These are phyloP conservation scores for Fusarium ramigenum DNA, from an alignment of 2,329 filamentous ascomycete genomes.

Conservation along the genomic window DNA sequence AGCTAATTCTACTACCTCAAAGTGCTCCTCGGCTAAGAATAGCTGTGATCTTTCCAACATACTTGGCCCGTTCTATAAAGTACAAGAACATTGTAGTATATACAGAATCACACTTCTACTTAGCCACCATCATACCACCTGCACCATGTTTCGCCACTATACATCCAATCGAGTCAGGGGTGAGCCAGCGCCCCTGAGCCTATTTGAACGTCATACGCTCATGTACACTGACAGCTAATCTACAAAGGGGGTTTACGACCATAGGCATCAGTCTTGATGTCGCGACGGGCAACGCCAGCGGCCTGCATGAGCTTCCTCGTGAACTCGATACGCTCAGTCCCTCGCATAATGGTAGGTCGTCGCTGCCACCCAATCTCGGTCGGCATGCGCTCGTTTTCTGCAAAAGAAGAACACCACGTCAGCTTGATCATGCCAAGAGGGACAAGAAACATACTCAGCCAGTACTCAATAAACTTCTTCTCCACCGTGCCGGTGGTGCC, in stretches of 20 bases:
- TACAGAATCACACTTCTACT: too few relatives aligned
- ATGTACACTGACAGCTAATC: fast-evolving
- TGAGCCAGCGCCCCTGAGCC: not conserved
- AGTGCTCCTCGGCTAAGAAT: too few relatives aligned
- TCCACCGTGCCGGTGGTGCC: slow-evolving; percentile 9
- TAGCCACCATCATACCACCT: too few relatives aligned
- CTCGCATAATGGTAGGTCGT: not conserved
- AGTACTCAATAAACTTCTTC: slow-evolving; percentile 12
- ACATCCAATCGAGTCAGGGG: fast-evolving
- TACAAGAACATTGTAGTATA: too few relatives aligned
- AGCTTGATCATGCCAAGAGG: too few relatives aligned
- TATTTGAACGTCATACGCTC: not conserved
- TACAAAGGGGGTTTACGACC: not conserved
- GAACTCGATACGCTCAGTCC: not conserved
- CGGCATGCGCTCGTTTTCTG: slow-evolving; percentile 2
- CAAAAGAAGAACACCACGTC: too few relatives aligned
- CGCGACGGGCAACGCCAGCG: not conserved
- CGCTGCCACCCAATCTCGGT: slow-evolving; percentile 14
- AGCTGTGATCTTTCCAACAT: too few relatives aligned
- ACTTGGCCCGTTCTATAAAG: too few relatives aligned
- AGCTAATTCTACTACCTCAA: too few relatives aligned
- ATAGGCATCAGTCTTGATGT: not conserved
- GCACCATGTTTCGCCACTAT: not conserved
- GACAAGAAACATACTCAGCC: not conserved
- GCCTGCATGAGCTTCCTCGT: slow-evolving; percentile 1